Evolutionary conservation across 805 yeast genomes (phyloP), one percentile per base, ranked within the genome.

Genomic region (Kockiozyma suomiensis): DNA sequence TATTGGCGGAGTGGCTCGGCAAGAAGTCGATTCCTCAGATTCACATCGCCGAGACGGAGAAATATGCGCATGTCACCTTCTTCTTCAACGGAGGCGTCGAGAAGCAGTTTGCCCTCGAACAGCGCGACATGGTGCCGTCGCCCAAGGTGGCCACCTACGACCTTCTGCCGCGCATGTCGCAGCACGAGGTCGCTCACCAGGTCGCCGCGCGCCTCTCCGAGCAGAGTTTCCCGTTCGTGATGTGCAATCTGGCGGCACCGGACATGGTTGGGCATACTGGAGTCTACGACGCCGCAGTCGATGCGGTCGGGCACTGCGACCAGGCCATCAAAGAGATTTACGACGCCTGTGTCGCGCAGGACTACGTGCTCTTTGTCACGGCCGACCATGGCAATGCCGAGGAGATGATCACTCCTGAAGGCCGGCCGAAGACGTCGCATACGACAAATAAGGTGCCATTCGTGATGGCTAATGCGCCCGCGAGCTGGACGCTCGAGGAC

Each of bases 211-310:
- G 68, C 5, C 46, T 65, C 4, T 54, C 54, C 25, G 67, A 62
- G 51, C 65, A 64, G 42, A 42, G 50, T 43, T 64, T 49, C 56
- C 68, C 68, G 42, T 61, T 65, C 38, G 66, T 65, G 28, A 64
- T 65, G 67, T 65, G 68, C 59, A 65, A 65, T 46, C 59, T 65
- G 21, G 68, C 68, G 7, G 67, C 67, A 8, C 68, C 68, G 17
- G 68, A 65, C 46, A 65, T 65, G 68, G 68, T 65, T 23, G 68
- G 68, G 32, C 68, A 65, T 54, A 65, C 68, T 5, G 68, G 68
- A 32, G 64, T 61, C 23, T 65, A 65, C 56, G 68, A 65, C 35
- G 64, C 68, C 26, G 68, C 68, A 15, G 58, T 65, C 23, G 54
- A 58, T 48, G 68, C 68, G 10, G 68, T 65, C 30, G 49, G 59